phyloP scores from a whole-genome alignment of 169 alveolate species.

The Plasmodium fragile region DNA sequence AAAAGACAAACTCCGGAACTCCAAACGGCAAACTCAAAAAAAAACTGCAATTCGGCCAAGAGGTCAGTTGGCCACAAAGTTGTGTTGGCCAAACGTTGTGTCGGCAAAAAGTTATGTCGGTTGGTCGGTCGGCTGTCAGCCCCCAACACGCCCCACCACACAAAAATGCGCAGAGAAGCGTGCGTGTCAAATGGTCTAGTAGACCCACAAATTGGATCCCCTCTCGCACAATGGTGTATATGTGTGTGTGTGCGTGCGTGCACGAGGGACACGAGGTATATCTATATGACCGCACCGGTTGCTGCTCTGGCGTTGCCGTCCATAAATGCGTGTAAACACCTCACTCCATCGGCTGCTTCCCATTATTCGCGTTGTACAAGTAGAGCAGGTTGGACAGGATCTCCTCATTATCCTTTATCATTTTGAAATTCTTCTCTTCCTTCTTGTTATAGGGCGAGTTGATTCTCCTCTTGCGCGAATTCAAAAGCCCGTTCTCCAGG shows the following conservation, averaged over 20 bases:
- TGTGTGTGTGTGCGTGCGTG: too few species aligned
- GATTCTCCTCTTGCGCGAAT: slow-evolving; percentile 45
- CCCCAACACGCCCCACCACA: neutral
- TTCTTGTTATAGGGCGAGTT: slow-evolving; percentile 69
- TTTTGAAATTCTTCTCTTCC: slow-evolving; percentile 43
- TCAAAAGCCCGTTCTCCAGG: slow-evolving; percentile 58
- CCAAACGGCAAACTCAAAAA: neutral
- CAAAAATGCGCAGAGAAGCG: too few species aligned
- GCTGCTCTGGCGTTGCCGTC: too few species aligned
- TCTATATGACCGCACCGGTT: too few species aligned
- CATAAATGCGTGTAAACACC: too few species aligned
- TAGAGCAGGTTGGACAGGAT: slow-evolving; percentile 49
- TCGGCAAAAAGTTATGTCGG: too few species aligned
- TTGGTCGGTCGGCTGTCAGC: neutral
- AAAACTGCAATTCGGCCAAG: neutral
- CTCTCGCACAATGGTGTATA: too few species aligned
- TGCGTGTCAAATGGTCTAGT: neutral
- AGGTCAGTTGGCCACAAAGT: neutral
- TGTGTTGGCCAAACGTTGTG: too few species aligned
- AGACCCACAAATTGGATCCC: neutral
- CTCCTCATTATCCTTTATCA: slow-evolving; percentile 41
- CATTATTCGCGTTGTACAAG: slow-evolving; percentile 32
- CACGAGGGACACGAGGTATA: neutral
- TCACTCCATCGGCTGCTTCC: neutral
- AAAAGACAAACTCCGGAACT: neutral